Evolutionary conservation across 2,329 filamentous ascomycete species (phyloP).

Genomic region (Colletotrichum gigasporum): DNA sequence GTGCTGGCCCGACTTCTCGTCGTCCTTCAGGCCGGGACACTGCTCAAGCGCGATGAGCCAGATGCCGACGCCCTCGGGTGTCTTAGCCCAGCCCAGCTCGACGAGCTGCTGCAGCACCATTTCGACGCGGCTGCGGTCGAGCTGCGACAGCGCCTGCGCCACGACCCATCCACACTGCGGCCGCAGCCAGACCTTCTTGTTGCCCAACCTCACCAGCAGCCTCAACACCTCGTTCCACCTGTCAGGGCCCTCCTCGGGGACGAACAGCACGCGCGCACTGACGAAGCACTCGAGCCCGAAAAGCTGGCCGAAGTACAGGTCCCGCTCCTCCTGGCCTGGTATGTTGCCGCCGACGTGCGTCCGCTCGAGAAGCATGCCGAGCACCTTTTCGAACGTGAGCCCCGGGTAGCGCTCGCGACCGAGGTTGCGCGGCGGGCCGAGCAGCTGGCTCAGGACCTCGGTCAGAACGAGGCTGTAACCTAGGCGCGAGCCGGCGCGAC

Average conservation of each 20-base stretch:
- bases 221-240: conserved; percentile 76
- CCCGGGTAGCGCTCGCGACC: conserved; percentile 58
- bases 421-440: conserved; percentile 57
- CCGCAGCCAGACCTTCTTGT: conserved; percentile 88
- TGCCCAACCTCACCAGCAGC: conserved; percentile 76
- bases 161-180: conserved; percentile 88
- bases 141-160: conserved; percentile 74
- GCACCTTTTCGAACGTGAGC: conserved; percentile 64
- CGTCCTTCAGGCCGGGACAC: conserved; percentile 64
- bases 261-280: conserved; percentile 77
- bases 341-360: conserved; percentile 63
- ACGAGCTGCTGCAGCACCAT: conserved; percentile 68
- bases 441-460: conserved; percentile 79
- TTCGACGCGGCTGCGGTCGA: conserved; percentile 57
- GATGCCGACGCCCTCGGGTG: conserved; percentile 88
- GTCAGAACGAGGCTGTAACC: conserved; percentile 92
- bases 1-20: conserved; percentile 75
- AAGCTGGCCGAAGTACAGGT: conserved; percentile 84
- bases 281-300: conserved; percentile 91
- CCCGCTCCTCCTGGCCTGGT: conserved; percentile 80
- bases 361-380: conserved; percentile 64
- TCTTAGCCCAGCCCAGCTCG: conserved; percentile 76
- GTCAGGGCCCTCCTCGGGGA: conserved; percentile 51
- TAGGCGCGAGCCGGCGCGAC: conserved; percentile 85
- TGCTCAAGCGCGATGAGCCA: conserved; percentile 78